Evolutionary conservation across 2,329 filamentous ascomycete genomes (phyloP), one percentile per base, ranked within the genome.

Genomic region (Penicillium aurantiogriseum): DNA sequence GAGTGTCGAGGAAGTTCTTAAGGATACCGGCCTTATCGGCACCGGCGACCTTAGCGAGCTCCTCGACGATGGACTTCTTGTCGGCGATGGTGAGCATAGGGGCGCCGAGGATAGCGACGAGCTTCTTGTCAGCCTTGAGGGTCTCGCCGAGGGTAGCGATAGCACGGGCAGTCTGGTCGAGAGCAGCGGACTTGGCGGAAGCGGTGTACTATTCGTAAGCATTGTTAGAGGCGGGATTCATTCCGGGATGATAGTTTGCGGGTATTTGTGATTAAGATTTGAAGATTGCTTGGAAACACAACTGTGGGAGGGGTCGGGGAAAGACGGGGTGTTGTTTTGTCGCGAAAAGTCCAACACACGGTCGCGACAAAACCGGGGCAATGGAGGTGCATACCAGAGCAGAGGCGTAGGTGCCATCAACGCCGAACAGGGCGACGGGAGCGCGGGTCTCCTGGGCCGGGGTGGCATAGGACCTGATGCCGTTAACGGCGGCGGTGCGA

Each of bases 321-420:
- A 52, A 57, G 47, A 59, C 60, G 64, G 56, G 36, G 7, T 25
- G 7, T 0, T 17, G 39, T 44, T 44, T 17, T 17, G 46, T 57
- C 49, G 60, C 38, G 35, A 49, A 44, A 56, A 51, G 61, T 9
- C 42, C 48, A 43, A 38, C 4, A 47, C 48, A 52, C 46, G 29
- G 59, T 52, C 42, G 57, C 42, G n/a, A 38, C 27, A 17, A 31
- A 39, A 54, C 27, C 19, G 21, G 46, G 21, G 42, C 50, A 59
- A 42, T 51, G 48, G 54, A 51, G 25, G 38, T 47, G 77, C 91
- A 78, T 93, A 99, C 94, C 88, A 99, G 85, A 82, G 94, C 94
- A 81, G 89, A 92, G 77, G 94, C 94, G 82, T 99, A 99, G 76
- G 93, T 97, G 79, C 94, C 94, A 80, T 97, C 94, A 75, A 99